Evolutionary conservation across 1,284 basidiomycete genomes (phyloP).

Genomic region (Agroathelia rolfsii): DNA sequence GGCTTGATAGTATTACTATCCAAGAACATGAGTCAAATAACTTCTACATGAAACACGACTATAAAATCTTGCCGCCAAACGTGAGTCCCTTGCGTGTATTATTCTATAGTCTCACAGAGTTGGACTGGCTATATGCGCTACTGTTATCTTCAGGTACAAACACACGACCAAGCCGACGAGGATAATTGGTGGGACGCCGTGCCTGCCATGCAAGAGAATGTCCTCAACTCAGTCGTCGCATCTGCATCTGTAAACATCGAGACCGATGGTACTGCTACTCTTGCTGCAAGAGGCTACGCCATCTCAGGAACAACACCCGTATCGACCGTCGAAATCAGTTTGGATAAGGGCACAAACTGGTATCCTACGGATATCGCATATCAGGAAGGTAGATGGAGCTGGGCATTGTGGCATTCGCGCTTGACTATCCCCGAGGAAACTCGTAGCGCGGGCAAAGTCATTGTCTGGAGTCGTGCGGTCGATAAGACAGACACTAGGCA

Average conservation of each 20-base stretch:
- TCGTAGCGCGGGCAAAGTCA: constrained; percentile 10
- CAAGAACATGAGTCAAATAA: constrained; percentile 47
- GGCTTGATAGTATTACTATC: constrained; percentile 54
- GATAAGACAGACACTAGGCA: constrained; percentile 24
- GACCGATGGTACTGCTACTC: constrained; percentile 17
- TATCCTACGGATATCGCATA: neutral
- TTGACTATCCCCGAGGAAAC: constrained; percentile 24
- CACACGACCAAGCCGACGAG: constrained; percentile 29
- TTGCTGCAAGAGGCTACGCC: constrained; percentile 25
- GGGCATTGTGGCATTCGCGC: constrained; percentile 23
- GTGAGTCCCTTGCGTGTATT: too few species aligned
- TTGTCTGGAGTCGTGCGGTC: constrained; percentile 24
- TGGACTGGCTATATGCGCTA: neutral
- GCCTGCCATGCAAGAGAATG: constrained; percentile 49
- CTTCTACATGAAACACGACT: constrained; percentile 60
- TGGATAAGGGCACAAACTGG: constrained; percentile 1
- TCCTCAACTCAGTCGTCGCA: constrained; percentile 54
- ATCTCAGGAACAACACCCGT: constrained; percentile 40
- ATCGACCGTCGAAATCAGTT: constrained; percentile 21
- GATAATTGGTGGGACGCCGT: constrained; percentile 35
- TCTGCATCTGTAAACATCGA: constrained; percentile 10
- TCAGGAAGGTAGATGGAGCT: constrained; percentile 7
- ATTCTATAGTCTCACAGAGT: constrained; percentile 1
- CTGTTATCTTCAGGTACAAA: constrained; percentile 30
- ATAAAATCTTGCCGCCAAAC: constrained; percentile 51